Evolutionary conservation across 2,329 filamentous ascomycete species (phyloP), one percentile per base, ranked within the genome.

Genomic region (Diaporthe sp.): DNA sequence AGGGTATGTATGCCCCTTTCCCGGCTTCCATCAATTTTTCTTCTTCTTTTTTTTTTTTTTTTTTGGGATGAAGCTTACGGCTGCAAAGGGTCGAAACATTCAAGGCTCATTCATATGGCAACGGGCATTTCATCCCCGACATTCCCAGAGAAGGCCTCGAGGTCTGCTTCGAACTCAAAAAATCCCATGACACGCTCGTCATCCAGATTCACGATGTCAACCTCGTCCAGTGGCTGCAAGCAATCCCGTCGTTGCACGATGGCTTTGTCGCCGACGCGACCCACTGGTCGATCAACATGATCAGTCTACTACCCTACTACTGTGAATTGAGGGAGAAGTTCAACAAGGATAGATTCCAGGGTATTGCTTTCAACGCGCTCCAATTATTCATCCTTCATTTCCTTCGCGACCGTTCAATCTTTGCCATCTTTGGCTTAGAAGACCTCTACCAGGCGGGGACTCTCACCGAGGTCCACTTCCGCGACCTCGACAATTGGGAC

Each of bases 301-400:
- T 17, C n/a, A 0, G 3, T 13, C 25, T 64, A 6, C 15, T 42
- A 0, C 58, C 58, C 4, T 28, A 4, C 7, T 64, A 64, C 58
- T 9, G 3, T 22, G 17, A 30, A 3, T 0, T 64, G 15, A 33
- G 17, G 0, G 15, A 0, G 15, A 30, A 2, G 3, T 64, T 64
- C 38, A 15, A 3, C n/a, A 8, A 13, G 9, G 0, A 64, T 25
- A 30, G 22, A 13, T 6, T 4, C 2, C 1, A 22, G 4, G 8
- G 40, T 4, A 0, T 2, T 0, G 15, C 0, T 1, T 22, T 45
- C 25, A 4, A 30, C 2, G 9, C 38, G 13, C 17, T 64, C 25
- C 38, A 64, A 1, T 22, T 45, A 42, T 64, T 45, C 4, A 5
- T 64, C 8, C 4, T 4, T 7, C 40, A 64, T 7, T 64, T 33